Base-by-base conservation (phyloP, 164 flowering plant genomes). In the Malania oleifera region DNA sequence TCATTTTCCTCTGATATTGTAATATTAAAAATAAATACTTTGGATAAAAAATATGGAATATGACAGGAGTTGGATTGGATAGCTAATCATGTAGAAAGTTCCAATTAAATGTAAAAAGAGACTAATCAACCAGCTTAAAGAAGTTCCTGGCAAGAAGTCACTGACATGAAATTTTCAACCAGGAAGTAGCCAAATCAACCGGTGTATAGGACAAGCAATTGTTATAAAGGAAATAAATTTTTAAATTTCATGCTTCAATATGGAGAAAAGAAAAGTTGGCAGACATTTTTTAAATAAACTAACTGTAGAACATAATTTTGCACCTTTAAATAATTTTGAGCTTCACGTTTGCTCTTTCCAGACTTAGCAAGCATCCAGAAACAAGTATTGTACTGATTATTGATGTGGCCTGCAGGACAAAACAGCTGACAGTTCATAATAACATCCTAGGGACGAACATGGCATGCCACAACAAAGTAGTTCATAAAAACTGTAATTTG, bases 321-420 rank as follows among this genome's bases (percentile, higher is more conserved):
- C 25, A 85, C 96, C 95, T 89, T 93, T 56, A 93, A 65, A 37
- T 22, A 56, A 28, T 61, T 52, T 59, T 93, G 96, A 44, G 97
- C 87, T 67, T 83, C 89, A 20, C 68, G 62, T 73, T 83, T 87
- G 70, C 77, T 78, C 65, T 81, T 86, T 13, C 95, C 95, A 49
- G 91, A 80, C 66, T 86, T 81, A 40, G 86, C 92, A 61, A 93
- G 85, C 85, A 62, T 71, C 97, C 97, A 93, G 64, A 87, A 93
- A 68, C 90, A 89, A 65, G 97, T 86, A 51, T 90, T 90, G 60
- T 84, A 89, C 59, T 89, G 96, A 75, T 90, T 93, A 73, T 93
- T 93, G 20, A 93, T 82, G 70, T 90, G 96, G 67, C 98, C 87
- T 85, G 70, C 47, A 64, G 35, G 23, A 14, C 13, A 29, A 24